Base-by-base conservation (phyloP, 306 rosid genomes). In the cucumber (Cucumis sativus) region DNA sequence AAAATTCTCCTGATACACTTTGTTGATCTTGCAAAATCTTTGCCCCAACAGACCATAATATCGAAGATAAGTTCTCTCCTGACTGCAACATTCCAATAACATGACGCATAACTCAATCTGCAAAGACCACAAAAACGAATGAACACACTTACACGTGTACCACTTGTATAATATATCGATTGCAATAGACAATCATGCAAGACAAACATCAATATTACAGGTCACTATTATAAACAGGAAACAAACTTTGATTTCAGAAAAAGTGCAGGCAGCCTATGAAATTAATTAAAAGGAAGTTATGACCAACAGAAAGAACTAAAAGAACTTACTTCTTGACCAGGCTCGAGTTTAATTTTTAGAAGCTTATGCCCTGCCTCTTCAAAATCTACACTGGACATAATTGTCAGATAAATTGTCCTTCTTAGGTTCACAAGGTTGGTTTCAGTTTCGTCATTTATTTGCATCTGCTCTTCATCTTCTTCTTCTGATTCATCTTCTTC, bases 281-380 rank as follows among this genome's bases (percentile, higher is more conserved):
- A 66, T n/a, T 15, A 17, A 8, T 66, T 18, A 6, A 6, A 6
- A 28, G 1, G 25, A 62, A 62, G n/a, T 21, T 66, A 37, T 37
- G 18, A 65, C 28, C 45, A 39, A 66, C 30, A 39, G 14, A 12
- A 37, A 39, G 3, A 66, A n/a, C 72, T 39, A 17, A 40, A 4
- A 66, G 30, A 39, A 18, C 72, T 66, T 66, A 66, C 72, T 96
- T 94, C 99, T 83, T 92, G 99, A 63, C 99, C 99, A 13, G 99
- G 90, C 92, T 95, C 99, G 7, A 95, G 90, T 87, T 91, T 93
- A 79, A 95, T 95, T 85, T 95, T 90, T 63, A 92, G 87, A 77
- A 95, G 99, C 83, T 92, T 92, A 79, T 95, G 99, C 78, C 99
- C 93, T 5, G 97, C 99, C 83, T 95, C 99, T 91, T 92, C 99